These are phyloP conservation scores for Xylariaceae sp. DNA, from an alignment of 2,329 filamentous ascomycete species.

Conservation along the genomic window DNA sequence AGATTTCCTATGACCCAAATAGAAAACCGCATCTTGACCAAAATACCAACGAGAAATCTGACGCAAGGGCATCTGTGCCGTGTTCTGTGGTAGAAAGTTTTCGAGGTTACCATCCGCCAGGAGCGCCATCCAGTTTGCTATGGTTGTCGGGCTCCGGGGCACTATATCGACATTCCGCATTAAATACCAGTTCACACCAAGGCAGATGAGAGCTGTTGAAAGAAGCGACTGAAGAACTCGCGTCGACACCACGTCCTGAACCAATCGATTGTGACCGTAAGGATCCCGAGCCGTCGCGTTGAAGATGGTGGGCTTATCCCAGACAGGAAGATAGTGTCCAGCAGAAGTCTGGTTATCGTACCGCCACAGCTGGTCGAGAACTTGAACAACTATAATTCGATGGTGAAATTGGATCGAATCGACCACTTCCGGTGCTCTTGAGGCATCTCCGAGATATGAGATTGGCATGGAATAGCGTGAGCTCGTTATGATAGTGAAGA, in stretches of 20 bases:
- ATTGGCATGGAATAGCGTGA: background rate
- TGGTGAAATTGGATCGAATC: slow-evolving; percentile 3
- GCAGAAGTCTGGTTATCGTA: background rate
- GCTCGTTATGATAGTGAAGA: slow-evolving; percentile 1
- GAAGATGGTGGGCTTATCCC: background rate
- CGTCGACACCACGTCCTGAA: slow-evolving; percentile 7
- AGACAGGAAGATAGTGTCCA: background rate
- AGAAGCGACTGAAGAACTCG: slow-evolving; percentile 14
- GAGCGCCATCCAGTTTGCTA: slow-evolving; percentile 14
- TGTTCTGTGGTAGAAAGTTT: slow-evolving; percentile 1
- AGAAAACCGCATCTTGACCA: slow-evolving; percentile 8
- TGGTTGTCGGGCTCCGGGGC: slow-evolving; percentile 12
- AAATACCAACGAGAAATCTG: slow-evolving; percentile 11
- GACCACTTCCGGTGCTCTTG: background rate
- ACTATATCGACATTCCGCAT: slow-evolving; percentile 7
- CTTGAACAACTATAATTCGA: background rate
- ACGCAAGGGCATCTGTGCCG: slow-evolving; percentile 1
- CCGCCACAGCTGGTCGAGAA: background rate
- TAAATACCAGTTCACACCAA: slow-evolving; percentile 7
- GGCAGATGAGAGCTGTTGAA: background rate
- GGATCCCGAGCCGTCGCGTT: slow-evolving; percentile 9
- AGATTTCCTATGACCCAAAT: background rate
- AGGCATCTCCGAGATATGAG: background rate
- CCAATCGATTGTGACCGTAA: background rate
- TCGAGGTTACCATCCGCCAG: slow-evolving; percentile 3